Percentiles rank a stretch among this genome's conserved stretches.
These are phyloP conservation scores for Dalechampia spathulata DNA, from an alignment of 441 rosid genomes.

Conservation along the genomic window DNA sequence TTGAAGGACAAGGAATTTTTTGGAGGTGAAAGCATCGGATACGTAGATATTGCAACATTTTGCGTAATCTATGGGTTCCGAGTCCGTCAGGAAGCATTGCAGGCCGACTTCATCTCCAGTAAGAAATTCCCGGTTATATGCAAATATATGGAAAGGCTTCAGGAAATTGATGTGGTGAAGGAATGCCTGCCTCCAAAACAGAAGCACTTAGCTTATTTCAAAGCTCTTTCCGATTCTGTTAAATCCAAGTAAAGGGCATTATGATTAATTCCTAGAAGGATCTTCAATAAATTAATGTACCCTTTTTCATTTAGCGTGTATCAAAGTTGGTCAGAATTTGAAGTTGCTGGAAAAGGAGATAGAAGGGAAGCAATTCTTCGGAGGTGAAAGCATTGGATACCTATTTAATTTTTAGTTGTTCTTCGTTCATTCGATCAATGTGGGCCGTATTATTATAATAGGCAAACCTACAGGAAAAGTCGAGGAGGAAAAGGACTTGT, in stretches of 20 bases:
- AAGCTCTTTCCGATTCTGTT: constrained; percentile 4
- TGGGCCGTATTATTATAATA: no score
- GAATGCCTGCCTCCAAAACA: constrained; percentile 36
- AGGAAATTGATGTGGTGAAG: constrained; percentile 22
- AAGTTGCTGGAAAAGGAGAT: no score
- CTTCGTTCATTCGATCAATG: no score
- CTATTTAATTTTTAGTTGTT: no score
- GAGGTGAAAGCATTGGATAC: no score
- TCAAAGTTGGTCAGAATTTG: no score
- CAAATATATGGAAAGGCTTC: constrained; percentile 29
- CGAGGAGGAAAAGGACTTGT: no score
- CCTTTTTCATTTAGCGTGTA: no score
- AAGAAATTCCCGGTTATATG: constrained; percentile 28
- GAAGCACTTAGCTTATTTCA: constrained; percentile 21
- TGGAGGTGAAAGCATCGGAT: constrained; percentile 36
- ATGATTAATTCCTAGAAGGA: no score
- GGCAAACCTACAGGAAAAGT: no score
- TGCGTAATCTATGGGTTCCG: not conserved
- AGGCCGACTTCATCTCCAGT: constrained; percentile 3
- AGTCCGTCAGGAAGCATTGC: constrained; percentile 19
- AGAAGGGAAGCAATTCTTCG: no score
- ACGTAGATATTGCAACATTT: constrained; percentile 21
- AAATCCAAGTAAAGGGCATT: not conserved
- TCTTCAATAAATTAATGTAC: no score
- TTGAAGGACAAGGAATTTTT: constrained; percentile 34